These are phyloP conservation scores for Benincasa hispida DNA, from an alignment of 306 rosid genomes.

Conservation along the genomic window DNA sequence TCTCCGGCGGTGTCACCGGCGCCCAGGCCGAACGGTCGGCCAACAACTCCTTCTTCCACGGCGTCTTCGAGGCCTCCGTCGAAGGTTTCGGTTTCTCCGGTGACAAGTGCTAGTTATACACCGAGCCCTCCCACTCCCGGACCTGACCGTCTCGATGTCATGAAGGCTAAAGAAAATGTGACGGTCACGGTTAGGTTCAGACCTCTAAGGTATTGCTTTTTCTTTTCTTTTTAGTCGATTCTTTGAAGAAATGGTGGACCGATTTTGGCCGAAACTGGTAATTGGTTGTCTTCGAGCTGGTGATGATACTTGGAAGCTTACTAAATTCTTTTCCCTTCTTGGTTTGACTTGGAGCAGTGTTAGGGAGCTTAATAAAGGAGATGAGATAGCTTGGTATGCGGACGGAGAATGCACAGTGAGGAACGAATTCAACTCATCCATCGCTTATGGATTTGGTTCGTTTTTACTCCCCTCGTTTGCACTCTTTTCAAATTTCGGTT, in stretches of 20 bases:
- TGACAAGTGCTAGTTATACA: conserved; percentile 8
- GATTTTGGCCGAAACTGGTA: not conserved
- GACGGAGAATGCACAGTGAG: conserved; percentile 64
- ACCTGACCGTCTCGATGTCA: conserved; percentile 23
- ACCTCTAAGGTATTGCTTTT: conserved; percentile 56
- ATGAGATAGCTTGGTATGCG: conserved; percentile 82
- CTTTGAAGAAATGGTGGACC: not conserved
- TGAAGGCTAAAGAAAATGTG: conserved; percentile 75
- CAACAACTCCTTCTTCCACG: conserved; percentile 38
- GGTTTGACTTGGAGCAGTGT: conserved; percentile 28
- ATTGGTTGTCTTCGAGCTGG: not conserved
- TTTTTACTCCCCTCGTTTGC: not conserved
- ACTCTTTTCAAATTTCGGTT: not conserved
- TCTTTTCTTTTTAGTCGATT: not conserved
- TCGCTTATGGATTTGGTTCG: conserved; percentile 71
- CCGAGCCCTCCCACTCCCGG: conserved; percentile 19
- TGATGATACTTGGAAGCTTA: not conserved
- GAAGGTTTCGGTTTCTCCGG: conserved; percentile 33
- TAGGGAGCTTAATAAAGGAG: conserved; percentile 72
- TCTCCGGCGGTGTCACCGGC: conserved; percentile 19
- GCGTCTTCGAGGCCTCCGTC: conserved; percentile 31
- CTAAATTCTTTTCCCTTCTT: not conserved
- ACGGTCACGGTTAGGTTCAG: conserved; percentile 81
- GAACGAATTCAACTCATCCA: conserved; percentile 50
- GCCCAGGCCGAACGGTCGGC: conserved; percentile 28